Conservation (phyloP, 768 basidiomycete species). For the Rhodocollybia butyracea region DNA sequence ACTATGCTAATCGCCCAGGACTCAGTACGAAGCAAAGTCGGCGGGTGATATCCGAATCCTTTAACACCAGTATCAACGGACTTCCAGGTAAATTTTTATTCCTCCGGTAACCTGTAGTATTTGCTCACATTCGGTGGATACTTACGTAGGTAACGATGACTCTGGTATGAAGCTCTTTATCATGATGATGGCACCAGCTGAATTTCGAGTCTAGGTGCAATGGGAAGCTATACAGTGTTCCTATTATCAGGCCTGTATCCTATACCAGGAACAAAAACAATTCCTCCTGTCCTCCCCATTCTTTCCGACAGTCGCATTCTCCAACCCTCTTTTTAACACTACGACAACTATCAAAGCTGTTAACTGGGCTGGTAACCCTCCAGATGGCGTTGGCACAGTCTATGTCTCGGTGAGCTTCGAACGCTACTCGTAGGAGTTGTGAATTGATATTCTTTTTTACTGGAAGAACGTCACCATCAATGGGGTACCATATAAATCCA, state of each 20-base stretch:
- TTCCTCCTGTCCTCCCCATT: conserved; percentile 59
- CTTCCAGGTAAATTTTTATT: no score
- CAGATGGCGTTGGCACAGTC: conserved; percentile 47
- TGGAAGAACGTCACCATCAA: conserved; percentile 59
- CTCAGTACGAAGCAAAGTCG: conserved; percentile 54
- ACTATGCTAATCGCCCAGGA: conserved; percentile 61
- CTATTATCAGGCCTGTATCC: conserved; percentile 62
- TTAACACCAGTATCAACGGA: conserved; percentile 53
- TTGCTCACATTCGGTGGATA: no score
- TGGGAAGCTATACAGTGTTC: conserved; percentile 61
- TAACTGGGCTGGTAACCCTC: conserved; percentile 51
- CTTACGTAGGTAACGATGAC: no score
- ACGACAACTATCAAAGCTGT: conserved; percentile 53
- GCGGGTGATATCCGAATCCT: conserved; percentile 51
- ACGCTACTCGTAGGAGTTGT: neutral
- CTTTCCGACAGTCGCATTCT: conserved; percentile 59
- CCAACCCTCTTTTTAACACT: conserved; percentile 53
- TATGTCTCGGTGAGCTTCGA: conserved; percentile 47
- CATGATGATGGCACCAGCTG: neutral
- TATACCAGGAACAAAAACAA: conserved; percentile 57
- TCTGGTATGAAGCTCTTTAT: neutral
- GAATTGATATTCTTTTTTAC: neutral
- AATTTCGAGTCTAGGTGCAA: conserved; percentile 40
- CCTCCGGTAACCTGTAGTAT: no score
- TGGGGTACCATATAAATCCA: conserved; percentile 56